Evolutionary conservation across 2,329 filamentous ascomycete species (phyloP).

Genomic region (Fusarium setosum): DNA sequence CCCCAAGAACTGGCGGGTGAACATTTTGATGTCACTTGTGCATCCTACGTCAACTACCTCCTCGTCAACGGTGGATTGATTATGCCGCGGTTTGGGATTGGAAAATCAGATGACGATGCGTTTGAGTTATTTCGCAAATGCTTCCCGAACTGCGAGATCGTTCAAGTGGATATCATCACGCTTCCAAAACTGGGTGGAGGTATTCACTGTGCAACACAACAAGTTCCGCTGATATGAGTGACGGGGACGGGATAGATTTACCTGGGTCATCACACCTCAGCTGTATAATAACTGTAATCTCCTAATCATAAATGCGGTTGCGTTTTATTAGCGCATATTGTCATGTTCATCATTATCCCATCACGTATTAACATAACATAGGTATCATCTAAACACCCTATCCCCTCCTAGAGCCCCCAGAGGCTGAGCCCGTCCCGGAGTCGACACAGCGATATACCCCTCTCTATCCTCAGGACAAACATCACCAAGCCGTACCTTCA

Average conservation of each 20-base stretch:
- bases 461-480: slow-evolving; percentile 3
- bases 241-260: too few species aligned
- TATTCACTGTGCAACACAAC: slow-evolving; percentile 45
- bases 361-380: too few species aligned
- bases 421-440: neutral
- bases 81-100: slow-evolving; percentile 43
- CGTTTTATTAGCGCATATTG: too few species aligned
- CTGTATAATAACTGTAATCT: neutral
- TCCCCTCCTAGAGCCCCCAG: neutral
- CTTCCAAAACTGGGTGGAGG: slow-evolving; percentile 38
- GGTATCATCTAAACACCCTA: neutral
- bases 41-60: slow-evolving; percentile 42
- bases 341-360: too few species aligned
- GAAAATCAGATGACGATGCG: slow-evolving; percentile 36
- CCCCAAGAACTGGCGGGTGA: neutral
- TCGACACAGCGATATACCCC: slow-evolving; percentile 13
- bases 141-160: slow-evolving; percentile 30
- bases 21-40: slow-evolving; percentile 8
- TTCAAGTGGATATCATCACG: slow-evolving; percentile 15
- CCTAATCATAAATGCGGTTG: too few species aligned
- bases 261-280: neutral
- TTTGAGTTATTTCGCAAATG: slow-evolving; percentile 13
- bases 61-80: slow-evolving; percentile 45
- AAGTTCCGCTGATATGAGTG: slow-evolving; percentile 29
- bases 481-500: slow-evolving; percentile 14